Evolutionary conservation across 2,329 filamentous ascomycete genomes (phyloP), one percentile per base, ranked within the genome.

Genomic region (Amauroascus niger): DNA sequence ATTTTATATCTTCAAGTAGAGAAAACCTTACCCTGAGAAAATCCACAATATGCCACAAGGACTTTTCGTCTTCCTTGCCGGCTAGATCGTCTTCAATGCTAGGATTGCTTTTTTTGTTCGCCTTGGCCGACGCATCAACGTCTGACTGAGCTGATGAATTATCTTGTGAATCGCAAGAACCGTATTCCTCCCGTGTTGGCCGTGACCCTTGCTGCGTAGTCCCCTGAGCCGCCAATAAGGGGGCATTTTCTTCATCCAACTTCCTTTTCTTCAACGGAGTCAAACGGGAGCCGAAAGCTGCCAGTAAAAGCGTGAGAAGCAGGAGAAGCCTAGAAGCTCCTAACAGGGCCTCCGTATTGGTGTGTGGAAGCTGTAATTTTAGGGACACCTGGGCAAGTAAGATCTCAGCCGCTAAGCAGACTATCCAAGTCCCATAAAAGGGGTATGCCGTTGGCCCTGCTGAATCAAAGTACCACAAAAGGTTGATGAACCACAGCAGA

Each of bases 401-500:
- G 0, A 76, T 63, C 61, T 88, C 84, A 33, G 79, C 77, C 13
- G 74, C 60, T 6, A 84, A 67, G 13, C 78, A 79, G 14, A 86
- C 65, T 28, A 78, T 59, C 75, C 83, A 85, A 11, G 79, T 79
- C 16, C 81, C 82, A 58, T 79, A 78, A 57, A 81, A 82, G 0
- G 83, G 81, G 59, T 83, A 81, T 75, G 81, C 83, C 8, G 73
- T 1, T 18, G 76, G 73, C 49, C 74, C 71, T 28, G 71, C 64
- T 16, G 72, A 70, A 50, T 80, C 77, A 1, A 73, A 68, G 13
- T 86, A 71, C 18, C 74, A 74, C 39, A 78, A 73, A 55, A 81
- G 70, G 59, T 84, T 74, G 13, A 83, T 75, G 2, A 79, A 77
- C 65, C 83, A 87, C n/a, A 81, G 73, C 26, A 87, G 67, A 44